phyloP scores from a whole-genome alignment of 2,329 filamentous ascomycete species.

The Colletotrichum tofieldiae region DNA sequence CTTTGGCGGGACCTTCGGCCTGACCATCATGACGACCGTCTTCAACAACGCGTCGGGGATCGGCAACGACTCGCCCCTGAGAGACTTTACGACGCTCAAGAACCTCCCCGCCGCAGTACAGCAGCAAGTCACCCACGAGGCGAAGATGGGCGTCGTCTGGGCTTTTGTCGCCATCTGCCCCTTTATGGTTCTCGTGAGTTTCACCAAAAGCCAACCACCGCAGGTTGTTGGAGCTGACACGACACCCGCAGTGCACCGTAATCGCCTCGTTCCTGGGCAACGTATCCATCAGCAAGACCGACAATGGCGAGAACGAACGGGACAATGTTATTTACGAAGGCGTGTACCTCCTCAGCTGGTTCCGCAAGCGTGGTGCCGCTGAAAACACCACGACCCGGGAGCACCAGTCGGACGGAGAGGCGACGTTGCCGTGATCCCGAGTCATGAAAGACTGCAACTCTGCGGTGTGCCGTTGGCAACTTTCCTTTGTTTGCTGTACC shows the following conservation, averaged over 20 bases:
- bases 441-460: neutral
- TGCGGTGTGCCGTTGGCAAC: neutral
- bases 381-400: slow-evolving; percentile 2
- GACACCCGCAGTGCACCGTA: slow-evolving; percentile 46
- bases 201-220: no score
- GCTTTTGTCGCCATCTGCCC: slow-evolving; percentile 75
- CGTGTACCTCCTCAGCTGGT: slow-evolving; percentile 48
- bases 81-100: slow-evolving; percentile 55
- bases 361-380: slow-evolving; percentile 5
- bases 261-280: slow-evolving; percentile 52
- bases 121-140: slow-evolving; percentile 57
- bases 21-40: slow-evolving; percentile 79
- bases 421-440: neutral
- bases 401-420: slow-evolving; percentile 14
- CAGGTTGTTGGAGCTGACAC: neutral
- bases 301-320: slow-evolving; percentile 47
- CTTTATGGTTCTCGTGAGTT: slow-evolving; percentile 64
- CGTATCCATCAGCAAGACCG: slow-evolving; percentile 50
- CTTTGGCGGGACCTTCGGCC: slow-evolving; percentile 75
- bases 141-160: slow-evolving; percentile 74
- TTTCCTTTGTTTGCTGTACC: neutral
- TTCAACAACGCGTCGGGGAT: slow-evolving; percentile 72
- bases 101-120: slow-evolving; percentile 54
- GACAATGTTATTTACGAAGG: slow-evolving; percentile 50
- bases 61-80: slow-evolving; percentile 45